Evolutionary conservation across 192 early-diverging fungal species (phyloP).

Genomic region (Phycomyces nitens): DNA sequence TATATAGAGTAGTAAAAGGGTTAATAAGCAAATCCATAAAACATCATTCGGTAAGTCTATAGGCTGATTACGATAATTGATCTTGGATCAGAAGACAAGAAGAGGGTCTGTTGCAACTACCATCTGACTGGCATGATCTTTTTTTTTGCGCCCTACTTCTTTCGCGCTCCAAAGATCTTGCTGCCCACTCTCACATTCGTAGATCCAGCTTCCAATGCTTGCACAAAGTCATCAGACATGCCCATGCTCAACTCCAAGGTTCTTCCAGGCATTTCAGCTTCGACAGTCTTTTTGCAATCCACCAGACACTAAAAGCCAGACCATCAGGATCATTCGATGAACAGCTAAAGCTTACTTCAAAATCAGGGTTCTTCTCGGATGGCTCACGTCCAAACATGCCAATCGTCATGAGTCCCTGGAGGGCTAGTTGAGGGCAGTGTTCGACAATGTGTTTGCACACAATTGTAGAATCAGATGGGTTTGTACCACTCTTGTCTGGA

Average conservation of each 20-base stretch:
- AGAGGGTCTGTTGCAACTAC: not conserved
- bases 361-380: slow-evolving; percentile 67
- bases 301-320: slow-evolving; percentile 34
- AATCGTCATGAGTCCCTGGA: slow-evolving; percentile 95
- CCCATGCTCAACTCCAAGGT: slow-evolving; percentile 90
- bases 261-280: slow-evolving; percentile 29
- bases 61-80: no score
- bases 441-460: slow-evolving; percentile 65
- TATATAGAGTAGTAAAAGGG: no score
- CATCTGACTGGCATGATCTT: not conserved
- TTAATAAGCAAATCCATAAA: no score
- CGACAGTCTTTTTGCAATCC: slow-evolving; percentile 37
- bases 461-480: slow-evolving; percentile 42
- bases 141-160: not conserved
- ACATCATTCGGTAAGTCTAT: no score
- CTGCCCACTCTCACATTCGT: slow-evolving; percentile 94
- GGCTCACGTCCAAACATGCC: slow-evolving; percentile 64
- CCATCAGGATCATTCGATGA: slow-evolving; percentile 2
- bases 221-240: slow-evolving; percentile 93
- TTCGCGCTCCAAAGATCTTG: slow-evolving; percentile 81
- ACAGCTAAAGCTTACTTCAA: slow-evolving; percentile 45
- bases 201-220: slow-evolving; percentile 79
- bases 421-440: slow-evolving; percentile 61
- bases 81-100: no score
- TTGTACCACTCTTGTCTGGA: slow-evolving; percentile 78